Percentiles rank a stretch among this genome's conserved stretches.
Conservation (phyloP, 495 filamentous ascomycete species). For the Lasiosphaeria hispida region DNA sequence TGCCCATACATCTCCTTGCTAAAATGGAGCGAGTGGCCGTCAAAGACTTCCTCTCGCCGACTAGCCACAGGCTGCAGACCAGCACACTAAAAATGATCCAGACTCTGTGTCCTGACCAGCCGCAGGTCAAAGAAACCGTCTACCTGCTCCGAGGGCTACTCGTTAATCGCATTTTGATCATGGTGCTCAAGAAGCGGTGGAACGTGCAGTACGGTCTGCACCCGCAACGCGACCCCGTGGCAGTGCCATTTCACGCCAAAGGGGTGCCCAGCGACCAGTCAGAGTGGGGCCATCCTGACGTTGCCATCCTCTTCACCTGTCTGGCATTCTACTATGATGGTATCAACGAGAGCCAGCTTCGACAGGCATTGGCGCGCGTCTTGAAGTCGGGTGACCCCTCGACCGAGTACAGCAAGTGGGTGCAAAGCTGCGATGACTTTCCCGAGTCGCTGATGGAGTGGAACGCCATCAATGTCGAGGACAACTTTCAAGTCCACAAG, state of each 20-base stretch:
- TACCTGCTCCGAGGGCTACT: conserved; percentile 40
- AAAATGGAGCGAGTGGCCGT: conserved; percentile 39
- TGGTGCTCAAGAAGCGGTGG: conserved; percentile 45
- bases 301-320: conserved; percentile 53
- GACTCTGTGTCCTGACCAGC: conserved; percentile 26
- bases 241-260: conserved; percentile 47
- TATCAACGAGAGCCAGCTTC: conserved; percentile 38
- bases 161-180: conserved; percentile 40
- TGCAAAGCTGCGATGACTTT: conserved; percentile 29
- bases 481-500: conserved; percentile 42
- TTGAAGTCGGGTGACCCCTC: conserved; percentile 53
- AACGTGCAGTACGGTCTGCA: conserved; percentile 47
- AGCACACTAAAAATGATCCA: conserved; percentile 21
- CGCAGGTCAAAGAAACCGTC: conserved; percentile 23
- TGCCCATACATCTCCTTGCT: conserved; percentile 24
- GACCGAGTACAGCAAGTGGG: conserved; percentile 49
- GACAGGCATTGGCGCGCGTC: conserved; percentile 38
- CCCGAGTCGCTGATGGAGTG: conserved; percentile 43
- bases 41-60: conserved; percentile 28
- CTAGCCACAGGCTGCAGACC: conserved; percentile 15
- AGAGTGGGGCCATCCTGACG: conserved; percentile 56
- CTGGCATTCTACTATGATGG: conserved; percentile 54
- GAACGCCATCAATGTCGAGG: conserved; percentile 52
- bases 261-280: conserved; percentile 49
- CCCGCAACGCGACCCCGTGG: conserved; percentile 38